Evolutionary conservation across 192 early-diverging fungal genomes (phyloP).

Genomic region (Entophlyctis luteolus): DNA sequence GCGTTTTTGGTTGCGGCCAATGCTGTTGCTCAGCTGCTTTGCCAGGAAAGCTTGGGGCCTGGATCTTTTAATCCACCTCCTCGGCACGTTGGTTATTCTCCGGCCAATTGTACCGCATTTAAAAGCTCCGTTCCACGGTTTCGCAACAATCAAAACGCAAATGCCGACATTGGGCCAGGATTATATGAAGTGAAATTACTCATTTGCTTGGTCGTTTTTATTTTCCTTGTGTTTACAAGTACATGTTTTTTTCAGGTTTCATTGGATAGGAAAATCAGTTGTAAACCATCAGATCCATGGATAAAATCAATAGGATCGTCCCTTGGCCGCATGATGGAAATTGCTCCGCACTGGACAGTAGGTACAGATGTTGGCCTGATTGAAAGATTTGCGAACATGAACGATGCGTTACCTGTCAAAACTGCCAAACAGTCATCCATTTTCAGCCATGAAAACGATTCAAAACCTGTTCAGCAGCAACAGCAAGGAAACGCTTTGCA

Average conservation of each 20-base stretch:
- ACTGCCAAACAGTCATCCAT: too few species aligned
- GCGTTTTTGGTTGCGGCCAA: background rate
- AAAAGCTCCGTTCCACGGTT: conserved; percentile 22
- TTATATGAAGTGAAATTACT: background rate
- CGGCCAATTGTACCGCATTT: conserved; percentile 10
- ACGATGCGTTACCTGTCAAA: too few species aligned
- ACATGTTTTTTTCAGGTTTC: background rate
- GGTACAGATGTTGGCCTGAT: conserved; percentile 25
- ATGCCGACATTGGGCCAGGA: conserved; percentile 10
- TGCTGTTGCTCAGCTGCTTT: background rate
- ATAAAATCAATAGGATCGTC: background rate
- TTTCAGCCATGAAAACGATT: too few species aligned
- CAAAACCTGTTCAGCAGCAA: too few species aligned
- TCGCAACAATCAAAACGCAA: background rate
- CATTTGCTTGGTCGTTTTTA: background rate
- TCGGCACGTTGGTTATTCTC: background rate
- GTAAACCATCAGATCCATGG: conserved; percentile 7
- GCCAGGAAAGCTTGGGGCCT: conserved; percentile 4
- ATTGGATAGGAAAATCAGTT: background rate
- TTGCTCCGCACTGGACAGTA: background rate
- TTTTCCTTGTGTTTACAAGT: background rate
- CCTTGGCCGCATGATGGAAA: conserved; percentile 12
- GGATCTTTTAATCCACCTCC: conserved; percentile 1
- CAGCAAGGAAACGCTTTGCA: too few species aligned
- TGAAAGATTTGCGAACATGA: conserved; percentile 4